phyloP scores from a whole-genome alignment of 2,329 filamentous ascomycete genomes.

The Fusarium sp. region DNA sequence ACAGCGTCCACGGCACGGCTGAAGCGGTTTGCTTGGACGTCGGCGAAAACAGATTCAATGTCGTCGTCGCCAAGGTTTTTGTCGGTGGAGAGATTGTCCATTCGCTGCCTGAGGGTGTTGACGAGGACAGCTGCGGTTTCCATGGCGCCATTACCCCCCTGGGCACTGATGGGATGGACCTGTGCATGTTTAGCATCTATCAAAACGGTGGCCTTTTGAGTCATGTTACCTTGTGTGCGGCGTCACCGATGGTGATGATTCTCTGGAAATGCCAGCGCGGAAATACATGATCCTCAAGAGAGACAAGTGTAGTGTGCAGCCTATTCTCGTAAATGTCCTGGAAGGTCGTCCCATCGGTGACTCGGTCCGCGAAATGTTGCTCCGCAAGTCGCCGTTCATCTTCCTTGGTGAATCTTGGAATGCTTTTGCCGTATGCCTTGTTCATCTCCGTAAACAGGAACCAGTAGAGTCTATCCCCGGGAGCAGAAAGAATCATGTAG shows the following conservation, averaged over 20 bases:
- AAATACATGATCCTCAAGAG: conserved; percentile 11
- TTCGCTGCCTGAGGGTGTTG: neutral
- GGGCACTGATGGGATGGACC: neutral
- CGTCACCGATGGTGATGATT: conserved; percentile 6
- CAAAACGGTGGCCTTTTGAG: neutral
- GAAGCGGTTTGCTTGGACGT: neutral
- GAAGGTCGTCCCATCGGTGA: neutral
- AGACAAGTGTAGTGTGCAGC: neutral
- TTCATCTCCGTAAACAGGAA: neutral
- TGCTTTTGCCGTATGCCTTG: neutral
- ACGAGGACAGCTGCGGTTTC: neutral
- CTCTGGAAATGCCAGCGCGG: conserved; percentile 15
- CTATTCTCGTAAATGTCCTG: neutral
- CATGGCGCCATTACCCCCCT: neutral
- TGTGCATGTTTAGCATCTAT: neutral
- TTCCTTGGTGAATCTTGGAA: neutral
- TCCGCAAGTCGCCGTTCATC: neutral
- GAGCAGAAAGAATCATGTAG: neutral
- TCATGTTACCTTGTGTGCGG: conserved; percentile 16
- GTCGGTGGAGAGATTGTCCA: too few relatives aligned
- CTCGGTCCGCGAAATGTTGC: neutral
- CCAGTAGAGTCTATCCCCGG: neutral
- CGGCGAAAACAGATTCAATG: too few relatives aligned
- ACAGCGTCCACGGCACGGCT: neutral
- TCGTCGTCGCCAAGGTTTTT: too few relatives aligned